Base-by-base conservation (phyloP, 2,329 filamentous ascomycete species). In the Colletotrichum chrysophilum region DNA sequence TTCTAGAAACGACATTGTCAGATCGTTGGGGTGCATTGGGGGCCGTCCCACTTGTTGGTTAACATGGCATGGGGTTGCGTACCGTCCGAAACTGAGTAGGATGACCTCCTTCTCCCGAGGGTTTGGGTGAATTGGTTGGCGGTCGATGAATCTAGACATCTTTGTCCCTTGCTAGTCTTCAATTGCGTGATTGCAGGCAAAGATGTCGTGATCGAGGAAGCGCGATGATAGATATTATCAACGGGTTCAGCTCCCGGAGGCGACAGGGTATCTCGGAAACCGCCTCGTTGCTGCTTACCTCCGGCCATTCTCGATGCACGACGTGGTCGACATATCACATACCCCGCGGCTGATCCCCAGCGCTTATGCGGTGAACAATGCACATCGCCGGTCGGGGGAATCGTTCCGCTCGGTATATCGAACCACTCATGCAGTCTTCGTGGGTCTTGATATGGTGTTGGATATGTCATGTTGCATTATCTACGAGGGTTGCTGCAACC, bases 31-130 rank as follows among this genome's bases (percentile, higher is more conserved):
- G 3, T 60, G 18, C 43, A 52, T 52, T 52, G n/a, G 43, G 43
- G 43, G 43, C 43, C n/a, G 43, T 52, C 43, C 43, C 43, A 52
- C 43, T 52, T 52, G n/a, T 52, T 52, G 0, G 16, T 5, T 48
- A 26, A 26, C 26, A 52, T 52, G 6, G 10, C 5, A 52, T 52
- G 2, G 36, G 26, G 24, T 8, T 4, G 36, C 81, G 70, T 75
- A 85, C 84, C 85, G 82, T n/a, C 83, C 81, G n/a, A 81, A 81
- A 61, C 84, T 86, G 32, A 84, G 78, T 21, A 86, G 81, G 58
- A 86, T 80, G 12, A 86, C 71, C 73, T 84, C 85, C 78, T 82
- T 83, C 26, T 81, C 80, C 66, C 79, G 71, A 7, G 82, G 79
- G 55, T 80, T 76, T 24, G 79, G 74, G 13, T 84, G 84, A 12